These are phyloP conservation scores for Penicillium silybi DNA, from an alignment of 495 filamentous ascomycete genomes.

Conservation along the genomic window DNA sequence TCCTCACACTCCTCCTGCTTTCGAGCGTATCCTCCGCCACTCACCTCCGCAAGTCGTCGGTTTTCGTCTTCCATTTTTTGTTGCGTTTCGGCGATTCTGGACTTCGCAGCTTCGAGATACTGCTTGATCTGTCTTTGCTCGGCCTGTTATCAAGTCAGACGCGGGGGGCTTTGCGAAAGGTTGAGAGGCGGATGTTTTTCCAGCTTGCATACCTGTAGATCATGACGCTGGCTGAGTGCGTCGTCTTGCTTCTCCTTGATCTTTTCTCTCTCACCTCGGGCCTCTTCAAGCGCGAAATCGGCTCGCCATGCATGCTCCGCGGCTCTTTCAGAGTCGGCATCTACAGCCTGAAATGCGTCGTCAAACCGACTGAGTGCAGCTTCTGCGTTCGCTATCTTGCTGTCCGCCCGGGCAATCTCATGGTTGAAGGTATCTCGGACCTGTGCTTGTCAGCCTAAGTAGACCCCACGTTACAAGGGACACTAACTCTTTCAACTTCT, in stretches of 20 bases:
- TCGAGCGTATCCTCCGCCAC: slow-evolving; percentile 50
- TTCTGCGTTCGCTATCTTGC: slow-evolving; percentile 39
- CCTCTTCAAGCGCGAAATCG: slow-evolving; percentile 43
- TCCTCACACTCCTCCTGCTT: slow-evolving; percentile 45
- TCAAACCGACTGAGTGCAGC: slow-evolving; percentile 37
- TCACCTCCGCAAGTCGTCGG: slow-evolving; percentile 45
- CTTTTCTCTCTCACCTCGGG: slow-evolving; percentile 36
- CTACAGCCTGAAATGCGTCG: slow-evolving; percentile 37
- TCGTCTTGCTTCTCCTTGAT: slow-evolving; percentile 37
- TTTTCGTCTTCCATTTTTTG: slow-evolving; percentile 45
- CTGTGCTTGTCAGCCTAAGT: slow-evolving; percentile 16
- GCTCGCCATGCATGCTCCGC: slow-evolving; percentile 53
- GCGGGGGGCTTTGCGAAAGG: background rate
- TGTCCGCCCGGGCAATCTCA: slow-evolving; percentile 34
- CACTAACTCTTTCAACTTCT: slow-evolving; percentile 44
- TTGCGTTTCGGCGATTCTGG: slow-evolving; percentile 36
- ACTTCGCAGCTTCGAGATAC: slow-evolving; percentile 40
- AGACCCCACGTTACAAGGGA: background rate
- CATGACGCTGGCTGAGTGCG: slow-evolving; percentile 39
- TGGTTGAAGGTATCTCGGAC: slow-evolving; percentile 29
- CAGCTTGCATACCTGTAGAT: slow-evolving; percentile 39
- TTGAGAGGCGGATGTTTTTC: slow-evolving; percentile 3
- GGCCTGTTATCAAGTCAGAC: slow-evolving; percentile 26
- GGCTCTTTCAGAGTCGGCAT: slow-evolving; percentile 47
- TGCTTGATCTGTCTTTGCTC: slow-evolving; percentile 50